Conservation (phyloP, 257 asterid species). For the Solanum infundibuliforme region DNA sequence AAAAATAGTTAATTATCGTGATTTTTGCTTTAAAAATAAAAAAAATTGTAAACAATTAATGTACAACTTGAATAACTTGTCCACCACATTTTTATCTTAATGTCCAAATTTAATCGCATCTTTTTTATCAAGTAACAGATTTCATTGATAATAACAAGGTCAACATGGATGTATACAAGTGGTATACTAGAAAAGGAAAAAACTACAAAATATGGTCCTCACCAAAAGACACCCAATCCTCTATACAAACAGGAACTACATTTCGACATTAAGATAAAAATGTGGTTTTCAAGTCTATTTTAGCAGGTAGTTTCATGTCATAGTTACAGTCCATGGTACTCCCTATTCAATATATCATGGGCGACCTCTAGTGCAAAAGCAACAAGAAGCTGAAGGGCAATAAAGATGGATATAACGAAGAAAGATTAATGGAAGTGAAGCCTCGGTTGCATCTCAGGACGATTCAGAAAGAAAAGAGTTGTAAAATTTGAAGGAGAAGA, state of each 20-base stretch:
- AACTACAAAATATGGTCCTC: not conserved
- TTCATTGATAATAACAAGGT: not conserved
- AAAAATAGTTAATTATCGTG: not conserved
- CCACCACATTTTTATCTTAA: not conserved
- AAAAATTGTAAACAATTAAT: not conserved
- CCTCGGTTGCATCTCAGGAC: not conserved
- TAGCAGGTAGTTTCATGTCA: not conserved
- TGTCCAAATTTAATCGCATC: not conserved
- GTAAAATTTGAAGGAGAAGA: not conserved
- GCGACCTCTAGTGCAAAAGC: not conserved
- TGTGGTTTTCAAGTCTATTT: not conserved
- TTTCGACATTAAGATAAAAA: not conserved
- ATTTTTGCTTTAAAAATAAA: not conserved
- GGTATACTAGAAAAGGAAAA: not conserved
- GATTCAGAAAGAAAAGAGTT: not conserved
- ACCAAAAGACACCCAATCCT: not conserved
- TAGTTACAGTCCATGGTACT: not conserved
- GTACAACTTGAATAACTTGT: not conserved
- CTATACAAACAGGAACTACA: not conserved
- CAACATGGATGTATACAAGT: not conserved
- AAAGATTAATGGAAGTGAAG: not conserved
- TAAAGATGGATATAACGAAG: not conserved
- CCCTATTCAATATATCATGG: not conserved
- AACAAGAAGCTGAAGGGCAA: not conserved
- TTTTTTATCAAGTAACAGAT: not conserved